Evolutionary conservation across 2,329 filamentous ascomycete genomes (phyloP), one percentile per base, ranked within the genome.

Genomic region (Raffaelea deltoideospora): DNA sequence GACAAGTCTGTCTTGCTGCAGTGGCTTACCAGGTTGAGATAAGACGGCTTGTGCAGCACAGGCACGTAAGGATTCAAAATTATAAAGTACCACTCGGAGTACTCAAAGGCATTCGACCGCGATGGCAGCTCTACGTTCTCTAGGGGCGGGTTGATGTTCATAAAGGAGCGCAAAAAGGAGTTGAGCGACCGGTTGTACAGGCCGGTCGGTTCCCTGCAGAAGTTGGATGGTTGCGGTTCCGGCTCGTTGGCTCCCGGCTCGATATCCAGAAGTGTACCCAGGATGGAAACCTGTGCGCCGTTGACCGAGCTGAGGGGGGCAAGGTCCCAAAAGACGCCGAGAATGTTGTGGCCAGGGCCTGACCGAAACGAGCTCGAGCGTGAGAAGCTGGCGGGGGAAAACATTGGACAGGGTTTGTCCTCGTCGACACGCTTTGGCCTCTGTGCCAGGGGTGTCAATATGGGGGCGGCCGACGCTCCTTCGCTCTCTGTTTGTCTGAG

Each of bases 241-340:
- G 38, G 33, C 30, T 44, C 41, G 11, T 10, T 14, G 22, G 30
- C 67, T 47, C 52, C 57, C 41, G 53, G 73, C 11, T 79, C 75
- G 30, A 88, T 70, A 53, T 92, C 80, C 48, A 90, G 79, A 32
- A 81, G 78, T 46, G 79, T 80, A 24, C 83, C 84, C 30, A 90
- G 72, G 37, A 92, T 72, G 1, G 80, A 77, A n/a, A 90, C 61
- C 9, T 72, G 74, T 0, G 79, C 86, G 33, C 81, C 82, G 48
- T 78, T 77, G 50, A 87, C 79, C 8, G 79, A 76, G 54, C 76
- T 83, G 27, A 86, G 57, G 35, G 74, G 72, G 9, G 71, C 69
- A 46, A 70, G 73, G 38, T 78, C 72, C 7, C 68, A 65, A 3
- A 68, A 69, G 15, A 73, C 73, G 27, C 79, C 79, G 4, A 84